Conservation (phyloP, 2,329 filamentous ascomycete species). For the Stylonectria norvegica region DNA sequence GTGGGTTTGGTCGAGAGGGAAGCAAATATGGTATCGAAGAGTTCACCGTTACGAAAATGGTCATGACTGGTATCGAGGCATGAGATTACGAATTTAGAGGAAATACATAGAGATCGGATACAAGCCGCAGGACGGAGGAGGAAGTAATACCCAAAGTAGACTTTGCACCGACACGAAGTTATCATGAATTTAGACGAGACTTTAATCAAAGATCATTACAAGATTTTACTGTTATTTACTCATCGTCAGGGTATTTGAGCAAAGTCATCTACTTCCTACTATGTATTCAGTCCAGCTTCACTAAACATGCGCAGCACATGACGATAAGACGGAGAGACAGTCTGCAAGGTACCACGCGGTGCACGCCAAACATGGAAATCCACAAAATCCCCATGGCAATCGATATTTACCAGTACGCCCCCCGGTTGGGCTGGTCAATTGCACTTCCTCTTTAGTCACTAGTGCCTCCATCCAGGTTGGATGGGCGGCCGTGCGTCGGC, state of each 20-base stretch:
- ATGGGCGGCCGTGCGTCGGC: neutral
- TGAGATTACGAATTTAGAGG: constrained; percentile 9
- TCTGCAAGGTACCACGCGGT: too few relatives aligned
- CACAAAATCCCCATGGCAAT: too few relatives aligned
- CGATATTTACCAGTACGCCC: too few relatives aligned
- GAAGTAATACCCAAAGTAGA: constrained; percentile 20
- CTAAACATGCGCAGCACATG: too few relatives aligned
- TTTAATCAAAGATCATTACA: constrained; percentile 3
- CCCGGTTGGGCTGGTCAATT: neutral
- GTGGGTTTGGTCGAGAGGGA: constrained; percentile 72
- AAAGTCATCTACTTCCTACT: too few relatives aligned
- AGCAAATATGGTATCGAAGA: constrained; percentile 70
- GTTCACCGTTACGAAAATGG: constrained; percentile 65
- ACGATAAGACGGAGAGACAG: too few relatives aligned
- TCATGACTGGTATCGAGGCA: constrained; percentile 28
- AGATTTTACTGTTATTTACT: too few relatives aligned
- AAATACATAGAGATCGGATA: constrained; percentile 5
- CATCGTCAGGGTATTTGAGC: too few relatives aligned
- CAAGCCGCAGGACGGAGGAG: too few relatives aligned
- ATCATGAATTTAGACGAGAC: constrained; percentile 1
- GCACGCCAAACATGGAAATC: too few relatives aligned
- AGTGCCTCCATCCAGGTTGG: neutral
- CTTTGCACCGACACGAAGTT: too few relatives aligned
- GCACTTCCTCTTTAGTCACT: neutral
- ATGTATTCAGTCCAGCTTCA: too few relatives aligned